Conservation (phyloP, 345 rosid genomes). For the Eutrema heterophyllum region DNA sequence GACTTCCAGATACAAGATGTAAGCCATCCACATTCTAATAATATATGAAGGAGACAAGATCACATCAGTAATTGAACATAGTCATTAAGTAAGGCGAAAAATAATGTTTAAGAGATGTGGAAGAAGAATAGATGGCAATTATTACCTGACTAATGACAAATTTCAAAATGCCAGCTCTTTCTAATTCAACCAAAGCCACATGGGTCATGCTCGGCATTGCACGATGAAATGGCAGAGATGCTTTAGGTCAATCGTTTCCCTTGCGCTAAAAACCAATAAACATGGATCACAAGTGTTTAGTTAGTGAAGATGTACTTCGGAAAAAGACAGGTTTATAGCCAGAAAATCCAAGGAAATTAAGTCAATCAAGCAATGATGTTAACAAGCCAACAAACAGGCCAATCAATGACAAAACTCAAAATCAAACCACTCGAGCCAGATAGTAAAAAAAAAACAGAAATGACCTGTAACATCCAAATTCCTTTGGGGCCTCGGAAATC, state of each 20-base stretch:
- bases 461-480: conserved; percentile 95
- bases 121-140: background rate
- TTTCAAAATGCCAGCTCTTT: conserved; percentile 81
- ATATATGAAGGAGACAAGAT: background rate
- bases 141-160: conserved; percentile 88
- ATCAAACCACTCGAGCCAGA: background rate
- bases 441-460: background rate
- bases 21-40: conserved; percentile 90
- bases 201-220: conserved; percentile 97
- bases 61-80: background rate
- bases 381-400: background rate
- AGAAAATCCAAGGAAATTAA: background rate
- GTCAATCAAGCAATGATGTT: background rate
- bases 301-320: background rate
- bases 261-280: conserved; percentile 58
- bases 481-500: conserved; percentile 98
- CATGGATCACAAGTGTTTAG: too few relatives aligned
- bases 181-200: conserved; percentile 92
- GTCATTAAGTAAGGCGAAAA: background rate
- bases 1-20: conserved; percentile 97
- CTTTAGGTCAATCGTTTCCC: conserved; percentile 82
- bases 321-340: background rate
- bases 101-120: background rate
- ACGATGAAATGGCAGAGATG: conserved; percentile 92
- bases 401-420: background rate